Evolutionary conservation across 164 flowering plant genomes (phyloP).

Genomic region (Saururus chinensis): DNA sequence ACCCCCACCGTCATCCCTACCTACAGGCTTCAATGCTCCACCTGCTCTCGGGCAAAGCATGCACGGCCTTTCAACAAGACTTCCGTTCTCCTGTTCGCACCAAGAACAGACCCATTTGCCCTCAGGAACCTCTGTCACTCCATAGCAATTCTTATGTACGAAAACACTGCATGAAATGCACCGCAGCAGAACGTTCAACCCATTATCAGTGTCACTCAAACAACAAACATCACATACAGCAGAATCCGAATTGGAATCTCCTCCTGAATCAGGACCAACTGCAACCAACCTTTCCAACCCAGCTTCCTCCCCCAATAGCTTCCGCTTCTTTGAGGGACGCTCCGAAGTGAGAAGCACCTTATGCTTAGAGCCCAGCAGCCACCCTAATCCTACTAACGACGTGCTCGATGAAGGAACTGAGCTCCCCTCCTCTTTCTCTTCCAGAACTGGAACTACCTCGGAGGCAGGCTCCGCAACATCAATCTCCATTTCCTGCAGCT

Average conservation of each 20-base stretch:
- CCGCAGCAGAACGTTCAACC: constrained; percentile 31
- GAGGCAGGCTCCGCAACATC: not conserved
- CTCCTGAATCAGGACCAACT: not conserved
- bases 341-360: constrained; percentile 57
- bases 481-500: constrained; percentile 6
- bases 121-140: constrained; percentile 40
- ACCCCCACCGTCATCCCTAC: constrained; percentile 17
- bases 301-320: constrained; percentile 59
- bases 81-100: constrained; percentile 38
- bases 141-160: constrained; percentile 88
- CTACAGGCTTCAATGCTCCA: constrained; percentile 75
- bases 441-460: not conserved
- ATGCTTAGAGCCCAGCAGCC: constrained; percentile 66
- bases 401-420: not conserved
- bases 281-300: constrained; percentile 56
- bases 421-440: constrained; percentile 1
- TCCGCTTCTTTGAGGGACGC: constrained; percentile 80
- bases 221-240: constrained; percentile 60
- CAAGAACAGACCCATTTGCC: constrained; percentile 76
- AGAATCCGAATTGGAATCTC: not conserved
- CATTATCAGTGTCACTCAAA: constrained; percentile 30
- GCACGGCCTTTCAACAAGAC: constrained; percentile 31
- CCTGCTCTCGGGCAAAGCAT: constrained; percentile 73
- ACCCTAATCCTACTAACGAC: constrained; percentile 18
- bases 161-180: constrained; percentile 61